Percentiles rank a stretch among this genome's conserved stretches.
phyloP scores from a whole-genome alignment of 176 grass and related monocot genomes.

The Rhipidocladum racemiflorum region DNA sequence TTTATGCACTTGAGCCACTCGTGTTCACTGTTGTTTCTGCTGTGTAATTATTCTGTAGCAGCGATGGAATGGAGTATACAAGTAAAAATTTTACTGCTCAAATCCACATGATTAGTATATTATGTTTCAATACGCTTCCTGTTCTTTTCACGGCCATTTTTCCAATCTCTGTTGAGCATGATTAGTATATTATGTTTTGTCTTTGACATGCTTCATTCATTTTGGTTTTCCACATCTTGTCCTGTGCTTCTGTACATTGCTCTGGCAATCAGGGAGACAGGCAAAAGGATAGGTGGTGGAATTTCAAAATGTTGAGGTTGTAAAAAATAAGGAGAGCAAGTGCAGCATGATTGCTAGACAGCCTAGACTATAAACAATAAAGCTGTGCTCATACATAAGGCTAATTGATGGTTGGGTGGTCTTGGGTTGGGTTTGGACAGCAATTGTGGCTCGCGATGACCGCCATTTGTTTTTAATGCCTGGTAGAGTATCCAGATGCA shows the following conservation, averaged over 20 bases:
- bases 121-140: neutral
- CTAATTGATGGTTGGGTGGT: constrained; percentile 15
- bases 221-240: neutral
- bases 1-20: neutral
- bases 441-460: neutral
- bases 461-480: neutral
- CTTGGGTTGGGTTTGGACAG: neutral
- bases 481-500: constrained; percentile 8
- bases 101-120: too few relatives aligned
- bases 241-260: neutral
- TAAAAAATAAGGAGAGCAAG: constrained; percentile 13
- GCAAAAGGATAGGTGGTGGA: neutral
- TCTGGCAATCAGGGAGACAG: neutral
- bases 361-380: neutral
- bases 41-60: neutral
- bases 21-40: neutral
- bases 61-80: neutral
- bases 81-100: neutral
- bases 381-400: neutral
- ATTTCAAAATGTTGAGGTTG: neutral
- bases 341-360: neutral
- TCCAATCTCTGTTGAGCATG: neutral
- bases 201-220: neutral
- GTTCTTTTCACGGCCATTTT: neutral
- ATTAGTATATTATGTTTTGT: neutral